Conservation (phyloP, 768 basidiomycete genomes). For the Leccinum arenicola region DNA sequence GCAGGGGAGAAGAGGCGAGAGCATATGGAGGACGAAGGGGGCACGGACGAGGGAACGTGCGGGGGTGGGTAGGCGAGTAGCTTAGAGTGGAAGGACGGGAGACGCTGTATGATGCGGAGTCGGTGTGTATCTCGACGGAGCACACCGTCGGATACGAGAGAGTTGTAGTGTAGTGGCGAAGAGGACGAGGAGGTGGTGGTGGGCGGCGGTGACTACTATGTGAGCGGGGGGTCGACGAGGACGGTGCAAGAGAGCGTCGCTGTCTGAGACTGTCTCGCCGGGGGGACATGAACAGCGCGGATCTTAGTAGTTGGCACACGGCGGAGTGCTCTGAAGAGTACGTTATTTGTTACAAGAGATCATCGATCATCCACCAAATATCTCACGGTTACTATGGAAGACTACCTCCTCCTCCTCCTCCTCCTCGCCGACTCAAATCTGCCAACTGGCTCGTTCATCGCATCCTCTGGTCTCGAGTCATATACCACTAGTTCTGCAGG, state of each 20-base stretch:
- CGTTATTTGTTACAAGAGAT: neutral
- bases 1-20: conserved; percentile 30
- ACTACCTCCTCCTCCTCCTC: conserved; percentile 65
- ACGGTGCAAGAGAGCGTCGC: neutral
- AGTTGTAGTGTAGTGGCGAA: conserved; percentile 40
- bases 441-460: conserved; percentile 95
- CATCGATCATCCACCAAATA: neutral
- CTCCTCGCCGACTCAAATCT: conserved; percentile 90
- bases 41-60: conserved; percentile 42
- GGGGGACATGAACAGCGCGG: neutral
- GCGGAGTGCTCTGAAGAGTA: neutral
- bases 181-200: neutral
- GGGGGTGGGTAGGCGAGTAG: conserved; percentile 72
- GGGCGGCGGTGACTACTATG: neutral
- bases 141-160: conserved; percentile 46
- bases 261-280: conserved; percentile 13
- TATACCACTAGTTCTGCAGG: conserved; percentile 42
- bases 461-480: conserved; percentile 91
- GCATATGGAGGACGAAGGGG: conserved; percentile 26
- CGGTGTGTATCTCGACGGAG: conserved; percentile 82
- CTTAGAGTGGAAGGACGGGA: conserved; percentile 76
- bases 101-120: conserved; percentile 73
- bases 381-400: conserved; percentile 21
- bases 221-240: neutral
- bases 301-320: neutral